Base-by-base conservation (phyloP, 345 rosid species). In the Brassica juncea region DNA sequence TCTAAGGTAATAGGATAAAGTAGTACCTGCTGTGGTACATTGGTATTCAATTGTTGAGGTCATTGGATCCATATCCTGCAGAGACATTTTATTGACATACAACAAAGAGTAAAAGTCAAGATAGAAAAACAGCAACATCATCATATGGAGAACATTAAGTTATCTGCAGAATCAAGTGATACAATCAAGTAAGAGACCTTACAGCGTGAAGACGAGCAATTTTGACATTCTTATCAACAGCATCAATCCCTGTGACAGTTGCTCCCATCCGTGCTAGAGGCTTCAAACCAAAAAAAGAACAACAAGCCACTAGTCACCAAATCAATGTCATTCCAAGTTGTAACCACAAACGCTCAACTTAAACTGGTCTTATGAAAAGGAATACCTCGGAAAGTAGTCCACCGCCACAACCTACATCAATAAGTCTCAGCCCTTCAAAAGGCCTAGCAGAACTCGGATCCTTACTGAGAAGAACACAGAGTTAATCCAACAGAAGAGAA, bases 261-360 rank as follows among this genome's bases (percentile, higher is more conserved):
- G 99, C 99, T 82, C 99, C 98, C 96, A 95, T 85, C 82, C 97
- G 85, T 72, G 99, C 98, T 80, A 93, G 83, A n/a, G 99, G 98
- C 99, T 95, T 87, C 71, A 83, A 61, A 68, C 16, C 68, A 77
- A 72, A 74, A 66, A 21, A 84, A 76, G 69, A 75, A 68, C 25
- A 84, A 69, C 15, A 77, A 49, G 49, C 32, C 21, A 58, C 14
- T 8, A 59, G 6, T 59, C 10, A 68, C 1, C 16, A 81, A 9
- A 75, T 80, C 44, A 68, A 68, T 67, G 5, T 12, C 59, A 60
- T 15, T 73, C 59, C 71, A 61, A 11, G 59, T 3, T 42, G 8
- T 28, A 67, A 59, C 68, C 49, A 8, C 37, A 61, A n/a, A n/a
- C n/a, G n/a, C n/a, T n/a, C n/a, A n/a, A n/a, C n/a, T n/a, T n/a